Percentiles rank a stretch among this genome's conserved stretches.
Conservation (phyloP, 2,329 filamentous ascomycete species). For the Pseudocercospora fuligena region DNA sequence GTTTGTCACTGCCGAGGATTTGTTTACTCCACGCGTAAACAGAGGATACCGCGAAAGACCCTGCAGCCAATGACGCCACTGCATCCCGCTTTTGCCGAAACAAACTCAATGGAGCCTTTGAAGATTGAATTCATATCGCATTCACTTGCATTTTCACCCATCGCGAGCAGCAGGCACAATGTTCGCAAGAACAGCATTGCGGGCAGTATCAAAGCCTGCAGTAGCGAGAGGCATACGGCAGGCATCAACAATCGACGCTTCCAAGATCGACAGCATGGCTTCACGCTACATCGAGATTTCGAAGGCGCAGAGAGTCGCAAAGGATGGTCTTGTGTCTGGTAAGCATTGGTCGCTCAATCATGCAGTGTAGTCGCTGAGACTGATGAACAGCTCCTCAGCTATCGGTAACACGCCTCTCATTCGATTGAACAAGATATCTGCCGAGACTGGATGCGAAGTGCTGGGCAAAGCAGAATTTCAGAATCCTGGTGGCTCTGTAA, state of each 20-base stretch:
- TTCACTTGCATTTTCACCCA: slow-evolving; percentile 9
- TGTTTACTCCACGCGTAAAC: slow-evolving; percentile 23
- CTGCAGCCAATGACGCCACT: slow-evolving; percentile 19
- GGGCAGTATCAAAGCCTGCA: slow-evolving; percentile 31
- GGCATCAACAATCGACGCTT: slow-evolving; percentile 29
- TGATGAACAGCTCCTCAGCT: slow-evolving; percentile 58
- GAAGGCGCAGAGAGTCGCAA: slow-evolving; percentile 76
- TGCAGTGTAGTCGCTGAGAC: slow-evolving; percentile 26
- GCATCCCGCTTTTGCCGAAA: slow-evolving; percentile 4
- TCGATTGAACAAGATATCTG: slow-evolving; percentile 82
- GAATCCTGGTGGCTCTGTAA: slow-evolving; percentile 95
- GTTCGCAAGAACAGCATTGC: slow-evolving; percentile 31
- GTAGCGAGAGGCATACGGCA: slow-evolving; percentile 28
- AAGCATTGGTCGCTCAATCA: slow-evolving; percentile 34
- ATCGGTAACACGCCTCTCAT: slow-evolving; percentile 98
- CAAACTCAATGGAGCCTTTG: neutral
- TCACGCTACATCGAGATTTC: slow-evolving; percentile 69
- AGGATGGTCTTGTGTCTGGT: slow-evolving; percentile 80
- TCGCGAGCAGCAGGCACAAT: slow-evolving; percentile 16
- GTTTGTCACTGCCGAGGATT: slow-evolving; percentile 7
- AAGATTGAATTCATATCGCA: neutral
- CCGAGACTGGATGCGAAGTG: slow-evolving; percentile 89
- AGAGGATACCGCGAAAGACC: slow-evolving; percentile 12
- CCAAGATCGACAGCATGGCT: slow-evolving; percentile 37
- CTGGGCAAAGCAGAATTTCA: slow-evolving; percentile 98